Evolutionary conservation across 2,329 filamentous ascomycete genomes (phyloP), one percentile per base, ranked within the genome.

Genomic region (Pyrenophora graminea): DNA sequence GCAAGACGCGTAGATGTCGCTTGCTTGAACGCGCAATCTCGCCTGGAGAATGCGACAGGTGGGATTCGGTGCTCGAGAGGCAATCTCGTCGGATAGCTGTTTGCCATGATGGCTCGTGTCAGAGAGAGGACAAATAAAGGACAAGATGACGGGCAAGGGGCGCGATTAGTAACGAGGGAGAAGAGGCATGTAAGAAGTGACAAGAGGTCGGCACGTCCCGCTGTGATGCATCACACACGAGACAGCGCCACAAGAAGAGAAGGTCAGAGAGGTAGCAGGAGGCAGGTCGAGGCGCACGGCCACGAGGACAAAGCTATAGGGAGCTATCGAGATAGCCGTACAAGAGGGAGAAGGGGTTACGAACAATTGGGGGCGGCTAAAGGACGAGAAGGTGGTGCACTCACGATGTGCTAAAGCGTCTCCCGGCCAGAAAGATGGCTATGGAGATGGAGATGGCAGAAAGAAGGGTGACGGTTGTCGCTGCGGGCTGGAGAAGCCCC

Each of bases 71-170:
- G 58, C 61, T 60, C 56, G 62, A 58, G 32, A 55, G 62, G 62
- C 67, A 69, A 69, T 67, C 56, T 66, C 47, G 47, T 44, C 47
- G 52, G 51, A 60, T 60, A 71, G 69, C 72, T 75, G 71, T 75
- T 75, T 74, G 72, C 73, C 72, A 73, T 68, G 59, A 70, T 62
- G 71, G 67, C 70, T 66, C 67, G 66, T 30, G 72, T 74, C 69
- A 74, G 72, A 74, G 59, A 63, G 65, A 59, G 68, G 61, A 70
- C 66, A 68, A 66, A 62, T 54, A 61, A 70, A 60, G 55, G 58
- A 67, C 63, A 56, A 64, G 66, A 55, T 59, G 57, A 63, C 51
- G 57, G 63, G 52, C 56, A 64, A 32, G 43, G 48, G 54, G 62
- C 50, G 61, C 54, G 64, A 59, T 52, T 61, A 67, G 68, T 53